Conservation (phyloP, 352 stramenopile species). For the Phytopythium aichiense region DNA sequence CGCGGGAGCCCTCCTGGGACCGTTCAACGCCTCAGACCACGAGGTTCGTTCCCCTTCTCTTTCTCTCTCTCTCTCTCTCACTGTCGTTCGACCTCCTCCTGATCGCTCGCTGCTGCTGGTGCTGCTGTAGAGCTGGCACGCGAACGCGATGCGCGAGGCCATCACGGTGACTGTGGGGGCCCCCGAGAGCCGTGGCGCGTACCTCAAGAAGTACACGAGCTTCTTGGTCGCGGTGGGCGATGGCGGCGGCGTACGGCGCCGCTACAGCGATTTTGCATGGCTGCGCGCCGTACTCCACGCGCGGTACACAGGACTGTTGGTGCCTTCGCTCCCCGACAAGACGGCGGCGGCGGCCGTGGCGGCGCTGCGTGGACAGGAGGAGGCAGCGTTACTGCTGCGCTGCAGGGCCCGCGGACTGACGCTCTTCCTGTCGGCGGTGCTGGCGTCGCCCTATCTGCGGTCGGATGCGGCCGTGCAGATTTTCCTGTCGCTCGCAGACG, state of each 20-base stretch:
- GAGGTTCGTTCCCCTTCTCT: slow-evolving; percentile 13
- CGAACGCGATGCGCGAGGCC: slow-evolving; percentile 14
- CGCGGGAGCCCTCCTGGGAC: slow-evolving; percentile 12
- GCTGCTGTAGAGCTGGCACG: slow-evolving; percentile 18
- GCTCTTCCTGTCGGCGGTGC: slow-evolving; percentile 52
- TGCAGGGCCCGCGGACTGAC: slow-evolving; percentile 46
- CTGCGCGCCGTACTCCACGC: slow-evolving; percentile 53
- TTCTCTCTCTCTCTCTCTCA: neutral
- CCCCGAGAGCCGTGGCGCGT: slow-evolving; percentile 52
- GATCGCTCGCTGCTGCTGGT: slow-evolving; percentile 5
- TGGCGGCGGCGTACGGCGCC: slow-evolving; percentile 29
- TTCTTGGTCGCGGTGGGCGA: slow-evolving; percentile 38
- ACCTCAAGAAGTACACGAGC: slow-evolving; percentile 73
- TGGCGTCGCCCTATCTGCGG: slow-evolving; percentile 55
- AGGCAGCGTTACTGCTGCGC: slow-evolving; percentile 50
- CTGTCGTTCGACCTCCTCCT: neutral
- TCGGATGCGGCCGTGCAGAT: slow-evolving; percentile 43
- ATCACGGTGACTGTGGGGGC: slow-evolving; percentile 30
- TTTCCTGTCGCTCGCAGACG: slow-evolving; percentile 43
- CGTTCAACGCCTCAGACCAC: slow-evolving; percentile 25
- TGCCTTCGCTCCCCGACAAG: slow-evolving; percentile 70
- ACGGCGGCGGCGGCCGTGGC: slow-evolving; percentile 25
- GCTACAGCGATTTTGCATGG: slow-evolving; percentile 77
- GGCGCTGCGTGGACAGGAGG: slow-evolving; percentile 24
- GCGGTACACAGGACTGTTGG: slow-evolving; percentile 59